Percentiles rank a stretch among this genome's conserved stretches.
Evolutionary conservation across 1,284 basidiomycete species (phyloP).

Genomic region (Papiliotrema laurentii): DNA sequence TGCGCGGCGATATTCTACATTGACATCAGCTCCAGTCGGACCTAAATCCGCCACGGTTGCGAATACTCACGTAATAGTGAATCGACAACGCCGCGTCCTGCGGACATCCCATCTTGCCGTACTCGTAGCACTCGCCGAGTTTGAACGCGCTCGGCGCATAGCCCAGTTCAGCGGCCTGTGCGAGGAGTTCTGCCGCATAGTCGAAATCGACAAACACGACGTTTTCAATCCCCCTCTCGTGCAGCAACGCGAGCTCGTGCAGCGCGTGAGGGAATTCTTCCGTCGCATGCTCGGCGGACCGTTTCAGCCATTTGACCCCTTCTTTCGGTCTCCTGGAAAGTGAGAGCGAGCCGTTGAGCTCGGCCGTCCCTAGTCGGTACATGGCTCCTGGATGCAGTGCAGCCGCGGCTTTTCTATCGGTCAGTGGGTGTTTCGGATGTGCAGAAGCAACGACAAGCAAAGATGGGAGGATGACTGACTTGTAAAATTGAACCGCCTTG

Average conservation of each 20-base stretch:
- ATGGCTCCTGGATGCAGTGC: conserved; percentile 90
- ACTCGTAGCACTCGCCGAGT: conserved; percentile 97
- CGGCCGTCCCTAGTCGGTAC: conserved; percentile 92
- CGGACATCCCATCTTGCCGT: conserved; percentile 98
- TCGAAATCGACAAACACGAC: conserved; percentile 95
- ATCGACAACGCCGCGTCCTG: conserved; percentile 94
- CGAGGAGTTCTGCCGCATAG: conserved; percentile 89
- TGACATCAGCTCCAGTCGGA: too few species aligned
- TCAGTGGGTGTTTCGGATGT: conserved; percentile 1
- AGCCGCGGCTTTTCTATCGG: conserved; percentile 74
- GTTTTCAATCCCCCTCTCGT: conserved; percentile 93
- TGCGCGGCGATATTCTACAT: conserved; percentile 99
- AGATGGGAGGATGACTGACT: conserved; percentile 35
- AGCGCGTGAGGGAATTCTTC: conserved; percentile 94
- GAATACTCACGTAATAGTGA: conserved; percentile 86
- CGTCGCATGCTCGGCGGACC: conserved; percentile 89
- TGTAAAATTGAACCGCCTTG: conserved; percentile 89
- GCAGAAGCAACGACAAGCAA: not conserved
- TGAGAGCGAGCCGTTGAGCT: conserved; percentile 92
- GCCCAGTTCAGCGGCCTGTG: conserved; percentile 90
- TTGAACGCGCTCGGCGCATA: conserved; percentile 95
- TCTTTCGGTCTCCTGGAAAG: conserved; percentile 84
- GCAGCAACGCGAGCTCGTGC: conserved; percentile 89
- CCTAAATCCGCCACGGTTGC: not conserved
- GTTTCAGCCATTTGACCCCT: conserved; percentile 97